Conservation (phyloP, 2,329 filamentous ascomycete species). For the Cordyceps sp. region DNA sequence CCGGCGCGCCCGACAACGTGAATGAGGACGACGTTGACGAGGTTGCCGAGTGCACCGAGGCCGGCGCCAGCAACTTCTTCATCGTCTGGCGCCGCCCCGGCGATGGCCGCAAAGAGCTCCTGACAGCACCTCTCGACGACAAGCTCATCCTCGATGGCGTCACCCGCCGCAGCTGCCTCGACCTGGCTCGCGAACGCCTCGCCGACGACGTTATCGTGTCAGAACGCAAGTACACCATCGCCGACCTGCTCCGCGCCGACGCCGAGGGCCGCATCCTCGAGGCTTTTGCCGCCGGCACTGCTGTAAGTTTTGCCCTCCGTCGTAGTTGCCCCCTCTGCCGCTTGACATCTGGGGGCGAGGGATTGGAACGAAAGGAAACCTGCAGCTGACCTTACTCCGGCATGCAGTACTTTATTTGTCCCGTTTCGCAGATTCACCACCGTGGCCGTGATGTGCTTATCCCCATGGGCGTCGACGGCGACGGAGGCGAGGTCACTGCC, state of each 20-base stretch:
- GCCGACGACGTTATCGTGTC: slow-evolving; percentile 48
- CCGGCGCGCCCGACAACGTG: too few relatives aligned
- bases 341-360: background rate
- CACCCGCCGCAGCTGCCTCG: slow-evolving; percentile 65
- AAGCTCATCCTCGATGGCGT: slow-evolving; percentile 78
- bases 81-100: slow-evolving; percentile 50
- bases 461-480: slow-evolving; percentile 35
- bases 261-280: slow-evolving; percentile 66
- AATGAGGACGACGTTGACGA: background rate
- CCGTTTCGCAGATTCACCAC: slow-evolving; percentile 52
- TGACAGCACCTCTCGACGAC: slow-evolving; percentile 72
- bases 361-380: too few relatives aligned
- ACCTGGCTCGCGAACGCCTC: slow-evolving; percentile 51
- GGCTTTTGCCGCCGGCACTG: slow-evolving; percentile 75
- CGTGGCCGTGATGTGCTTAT: slow-evolving; percentile 46
- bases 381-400: slow-evolving; percentile 7
- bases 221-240: slow-evolving; percentile 70
- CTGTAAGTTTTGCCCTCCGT: slow-evolving; percentile 36
- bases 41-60: slow-evolving; percentile 67
- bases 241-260: slow-evolving; percentile 55
- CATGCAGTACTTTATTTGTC: slow-evolving; percentile 49
- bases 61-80: slow-evolving; percentile 86
- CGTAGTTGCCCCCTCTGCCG: background rate
- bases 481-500: slow-evolving; percentile 35
- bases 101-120: slow-evolving; percentile 40